A percentile compares a stretch with the other conserved stretches of the same genome.
Evolutionary conservation across 768 basidiomycete genomes (phyloP).

Genomic region (Xanthoconium stramineum): DNA sequence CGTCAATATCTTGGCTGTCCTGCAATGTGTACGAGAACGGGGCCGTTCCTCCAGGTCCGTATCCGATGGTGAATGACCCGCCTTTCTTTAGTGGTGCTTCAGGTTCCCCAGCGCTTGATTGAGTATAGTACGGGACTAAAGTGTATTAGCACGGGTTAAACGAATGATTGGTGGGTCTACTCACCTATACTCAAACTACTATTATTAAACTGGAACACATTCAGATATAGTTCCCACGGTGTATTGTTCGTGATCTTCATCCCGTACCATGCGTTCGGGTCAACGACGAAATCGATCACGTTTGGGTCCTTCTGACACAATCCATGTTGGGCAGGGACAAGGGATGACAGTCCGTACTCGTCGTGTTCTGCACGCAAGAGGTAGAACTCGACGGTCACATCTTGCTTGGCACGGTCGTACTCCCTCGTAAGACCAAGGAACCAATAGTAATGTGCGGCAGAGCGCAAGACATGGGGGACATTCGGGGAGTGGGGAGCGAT

Average conservation of each 20-base stretch:
- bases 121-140: slow-evolving; percentile 12
- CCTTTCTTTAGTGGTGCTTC: slow-evolving; percentile 8
- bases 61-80: slow-evolving; percentile 35
- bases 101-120: neutral
- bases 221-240: slow-evolving; percentile 34
- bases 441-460: slow-evolving; percentile 21
- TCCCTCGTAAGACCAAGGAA: slow-evolving; percentile 13
- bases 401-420: neutral
- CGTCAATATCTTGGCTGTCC: slow-evolving; percentile 32
- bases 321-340: neutral
- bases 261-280: slow-evolving; percentile 29
- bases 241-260: slow-evolving; percentile 37
- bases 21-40: slow-evolving; percentile 34
- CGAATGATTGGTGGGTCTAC: neutral
- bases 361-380: neutral
- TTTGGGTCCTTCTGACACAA: slow-evolving; percentile 1
- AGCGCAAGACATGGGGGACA: neutral
- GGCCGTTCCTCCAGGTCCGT: slow-evolving; percentile 34
- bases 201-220: slow-evolving; percentile 43
- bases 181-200: slow-evolving; percentile 37
- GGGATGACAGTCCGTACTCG: neutral
- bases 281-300: slow-evolving; percentile 20
- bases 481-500: neutral
- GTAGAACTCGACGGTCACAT: slow-evolving; percentile 13
- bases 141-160: neutral